Evolutionary conservation across 805 yeast species (phyloP), one percentile per base, ranked within the genome.

Genomic region (Ascoidea tarda): DNA sequence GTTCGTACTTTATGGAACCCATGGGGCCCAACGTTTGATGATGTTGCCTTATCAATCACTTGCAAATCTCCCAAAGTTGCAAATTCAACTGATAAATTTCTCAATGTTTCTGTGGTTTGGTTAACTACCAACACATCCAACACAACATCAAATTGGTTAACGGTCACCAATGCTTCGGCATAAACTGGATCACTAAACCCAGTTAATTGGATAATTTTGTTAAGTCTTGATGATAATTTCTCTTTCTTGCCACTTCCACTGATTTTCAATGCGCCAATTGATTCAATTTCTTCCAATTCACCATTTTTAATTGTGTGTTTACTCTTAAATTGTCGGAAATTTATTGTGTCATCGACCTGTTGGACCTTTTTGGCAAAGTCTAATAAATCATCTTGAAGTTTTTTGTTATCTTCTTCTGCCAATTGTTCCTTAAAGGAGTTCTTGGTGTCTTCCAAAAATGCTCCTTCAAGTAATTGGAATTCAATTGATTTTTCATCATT

Each of bases 131-230:
- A 72, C 16, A 93, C 96, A 62, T 95, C 99, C 60, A 93, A 75
- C 0, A 89, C 89, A 61, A 93, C 95, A 66, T 95, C 98, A 66
- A 85, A 93, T 69, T 95, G 98, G 62, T 90, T 96, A n/a, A 88
- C 93, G 59, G 87, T 87, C 59, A 93, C 87, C 63, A 85, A 87
- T 0, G 97, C 99, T 70, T 93, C 99, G 5, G 96, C 98, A 66
- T 93, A 93, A 42, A 93, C 95, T 21, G 98, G 96, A 66, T 93
- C 99, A 0, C 96, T 86, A 68, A 89, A 93, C 16, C 99, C 99
- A n/a, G 99, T 91, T 59, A 93, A 77, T 65, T 87, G 98, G 50
- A 88, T 82, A 61, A 95, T 86, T 67, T 87, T 89, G 67, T 81
- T 84, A 63, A 93, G 76, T 69, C 87, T 84, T 1, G 96, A 88